Percentiles rank a stretch among this genome's conserved stretches.
These are phyloP conservation scores for Juncus inflexus DNA, from an alignment of 176 grass and related monocot species.

Conservation along the genomic window DNA sequence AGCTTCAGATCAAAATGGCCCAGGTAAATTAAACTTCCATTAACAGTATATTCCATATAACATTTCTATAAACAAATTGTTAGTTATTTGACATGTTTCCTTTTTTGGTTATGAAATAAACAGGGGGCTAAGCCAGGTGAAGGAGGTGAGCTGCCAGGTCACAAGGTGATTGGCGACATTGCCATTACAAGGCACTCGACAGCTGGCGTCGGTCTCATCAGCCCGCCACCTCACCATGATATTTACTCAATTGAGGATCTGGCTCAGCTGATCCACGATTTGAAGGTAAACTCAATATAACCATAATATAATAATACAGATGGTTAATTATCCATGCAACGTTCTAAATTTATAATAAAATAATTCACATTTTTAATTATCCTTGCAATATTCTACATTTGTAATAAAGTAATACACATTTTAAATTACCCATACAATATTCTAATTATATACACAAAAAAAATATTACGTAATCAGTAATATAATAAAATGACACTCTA, in stretches of 20 bases:
- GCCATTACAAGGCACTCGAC: conserved; percentile 91
- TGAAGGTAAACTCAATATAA: conserved; percentile 65
- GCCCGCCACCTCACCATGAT: conserved; percentile 94
- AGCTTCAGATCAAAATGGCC: conserved; percentile 99
- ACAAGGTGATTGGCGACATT: conserved; percentile 98
- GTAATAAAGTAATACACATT: background rate
- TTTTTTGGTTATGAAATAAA: conserved; percentile 30
- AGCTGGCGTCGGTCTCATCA: conserved; percentile 96
- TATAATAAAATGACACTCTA: no score
- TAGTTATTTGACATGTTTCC: conserved; percentile 22
- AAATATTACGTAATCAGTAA: no score
- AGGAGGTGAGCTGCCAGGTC: conserved; percentile 97
- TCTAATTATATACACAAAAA: no score
- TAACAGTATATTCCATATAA: background rate
- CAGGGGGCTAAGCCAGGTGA: conserved; percentile 98
- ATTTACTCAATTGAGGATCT: conserved; percentile 99
- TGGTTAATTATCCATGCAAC: conserved; percentile 12
- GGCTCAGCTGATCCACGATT: conserved; percentile 90
- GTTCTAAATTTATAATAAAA: background rate
- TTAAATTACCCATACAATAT: no score
- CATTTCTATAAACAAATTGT: background rate
- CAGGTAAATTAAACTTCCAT: conserved; percentile 55
- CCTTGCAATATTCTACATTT: background rate
- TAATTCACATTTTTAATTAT: conserved; percentile 2
- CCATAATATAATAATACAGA: conserved; percentile 1